Conservation (phyloP, 441 rosid genomes). For the Populus hybrid region DNA sequence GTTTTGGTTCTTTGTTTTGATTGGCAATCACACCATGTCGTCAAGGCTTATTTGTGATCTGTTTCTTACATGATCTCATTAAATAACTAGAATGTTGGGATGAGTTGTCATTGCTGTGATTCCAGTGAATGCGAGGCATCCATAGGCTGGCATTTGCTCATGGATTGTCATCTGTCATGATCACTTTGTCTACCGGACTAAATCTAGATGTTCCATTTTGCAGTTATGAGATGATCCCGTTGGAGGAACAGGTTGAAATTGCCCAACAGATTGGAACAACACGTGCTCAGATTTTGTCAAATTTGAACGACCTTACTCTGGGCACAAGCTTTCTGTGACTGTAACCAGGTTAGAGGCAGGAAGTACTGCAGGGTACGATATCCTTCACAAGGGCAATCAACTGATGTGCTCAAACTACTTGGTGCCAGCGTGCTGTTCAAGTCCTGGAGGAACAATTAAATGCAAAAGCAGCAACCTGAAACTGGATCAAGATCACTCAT, state of each 20-base stretch:
- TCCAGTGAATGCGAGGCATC: neutral
- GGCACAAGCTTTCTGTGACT: slow-evolving; percentile 88
- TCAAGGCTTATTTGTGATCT: neutral
- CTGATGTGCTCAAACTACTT: neutral
- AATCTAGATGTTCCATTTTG: slow-evolving; percentile 25
- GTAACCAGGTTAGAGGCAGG: slow-evolving; percentile 14
- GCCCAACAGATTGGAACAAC: slow-evolving; percentile 87
- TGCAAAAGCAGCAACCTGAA: neutral
- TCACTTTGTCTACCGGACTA: neutral
- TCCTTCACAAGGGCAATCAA: neutral
- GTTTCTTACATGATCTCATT: neutral
- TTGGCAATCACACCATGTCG: neutral
- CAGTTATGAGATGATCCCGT: slow-evolving; percentile 91
- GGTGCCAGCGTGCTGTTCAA: neutral
- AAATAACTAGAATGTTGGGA: neutral
- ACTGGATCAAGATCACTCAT: neutral
- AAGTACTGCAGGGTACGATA: neutral
- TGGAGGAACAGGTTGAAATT: slow-evolving; percentile 90
- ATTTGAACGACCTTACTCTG: slow-evolving; percentile 71
- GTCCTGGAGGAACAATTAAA: neutral
- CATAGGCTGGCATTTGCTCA: neutral
- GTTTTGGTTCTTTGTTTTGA: neutral
- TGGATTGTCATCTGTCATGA: neutral
- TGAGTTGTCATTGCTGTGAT: neutral
- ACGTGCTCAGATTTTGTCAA: slow-evolving; percentile 68